Conservation (phyloP, 192 early-diverging fungal species). For the Backusella mclennaniae region DNA sequence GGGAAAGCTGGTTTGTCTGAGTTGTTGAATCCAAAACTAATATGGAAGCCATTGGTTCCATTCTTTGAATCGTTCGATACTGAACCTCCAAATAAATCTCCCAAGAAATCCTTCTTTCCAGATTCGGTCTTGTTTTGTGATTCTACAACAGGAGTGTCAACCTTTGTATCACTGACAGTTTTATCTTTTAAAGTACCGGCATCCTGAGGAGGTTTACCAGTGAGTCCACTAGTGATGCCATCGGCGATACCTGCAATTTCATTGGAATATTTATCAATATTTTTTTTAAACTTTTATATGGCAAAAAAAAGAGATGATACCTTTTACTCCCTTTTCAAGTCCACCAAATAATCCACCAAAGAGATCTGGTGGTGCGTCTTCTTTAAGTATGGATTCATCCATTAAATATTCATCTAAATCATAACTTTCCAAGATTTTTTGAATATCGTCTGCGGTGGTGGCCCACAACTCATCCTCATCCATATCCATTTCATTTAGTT, state of each 20-base stretch:
- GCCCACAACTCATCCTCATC: background rate
- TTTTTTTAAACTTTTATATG: background rate
- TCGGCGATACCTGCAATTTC: background rate
- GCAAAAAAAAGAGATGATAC: background rate
- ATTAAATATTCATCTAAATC: background rate
- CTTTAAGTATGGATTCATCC: background rate
- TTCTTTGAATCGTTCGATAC: background rate
- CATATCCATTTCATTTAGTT: background rate
- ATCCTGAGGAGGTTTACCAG: background rate
- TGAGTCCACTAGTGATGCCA: background rate
- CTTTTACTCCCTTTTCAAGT: background rate
- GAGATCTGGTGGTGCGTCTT: background rate
- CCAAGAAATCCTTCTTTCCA: background rate
- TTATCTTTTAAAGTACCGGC: background rate
- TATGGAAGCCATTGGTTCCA: background rate
- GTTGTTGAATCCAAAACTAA: background rate
- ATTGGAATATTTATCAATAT: background rate
- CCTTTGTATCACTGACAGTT: background rate
- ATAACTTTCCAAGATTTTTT: background rate
- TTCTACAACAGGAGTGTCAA: background rate
- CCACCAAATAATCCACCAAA: background rate
- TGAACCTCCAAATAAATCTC: background rate
- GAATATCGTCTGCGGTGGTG: background rate
- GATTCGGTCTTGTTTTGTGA: background rate
- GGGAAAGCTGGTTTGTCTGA: too few species aligned